phyloP scores from a whole-genome alignment of 148 eudicot species.

The Pharnaceum exiguum region DNA sequence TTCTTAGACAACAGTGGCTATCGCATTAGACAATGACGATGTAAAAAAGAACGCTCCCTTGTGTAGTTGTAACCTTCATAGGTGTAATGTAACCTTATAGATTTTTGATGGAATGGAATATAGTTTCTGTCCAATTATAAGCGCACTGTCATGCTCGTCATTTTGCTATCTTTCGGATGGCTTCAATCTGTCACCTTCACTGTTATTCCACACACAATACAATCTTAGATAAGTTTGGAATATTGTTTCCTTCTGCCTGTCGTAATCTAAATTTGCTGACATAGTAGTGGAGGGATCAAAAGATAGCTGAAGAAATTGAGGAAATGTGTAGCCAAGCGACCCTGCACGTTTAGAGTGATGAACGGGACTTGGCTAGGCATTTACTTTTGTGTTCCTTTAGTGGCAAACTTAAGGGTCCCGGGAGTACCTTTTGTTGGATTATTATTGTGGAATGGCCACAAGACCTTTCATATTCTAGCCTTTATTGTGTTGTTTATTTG shows the following conservation, averaged over 20 bases:
- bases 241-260: conserved; percentile 2
- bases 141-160: not conserved
- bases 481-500: too few species aligned
- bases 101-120: conserved; percentile 23
- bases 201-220: not conserved
- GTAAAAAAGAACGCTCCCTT: conserved; percentile 14
- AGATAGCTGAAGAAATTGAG: conserved; percentile 15
- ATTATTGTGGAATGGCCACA: too few species aligned
- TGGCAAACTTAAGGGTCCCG: conserved; percentile 25
- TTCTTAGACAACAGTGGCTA: not conserved
- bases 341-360: conserved; percentile 20
- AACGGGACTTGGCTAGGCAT: conserved; percentile 7
- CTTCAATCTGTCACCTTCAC: not conserved
- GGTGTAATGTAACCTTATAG: conserved; percentile 23
- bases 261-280: not conserved
- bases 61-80: conserved; percentile 11
- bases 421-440: conserved; percentile 20
- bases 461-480: too few species aligned
- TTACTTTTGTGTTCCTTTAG: conserved; percentile 25
- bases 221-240: conserved; percentile 14
- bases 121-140: conserved; percentile 4
- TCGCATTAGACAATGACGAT: not conserved
- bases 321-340: conserved; percentile 15
- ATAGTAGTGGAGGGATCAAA: not conserved
- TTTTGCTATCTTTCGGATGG: conserved; percentile 5